Base-by-base conservation (phyloP, 2,329 filamentous ascomycete genomes). In the Paramyrothecium sp. region DNA sequence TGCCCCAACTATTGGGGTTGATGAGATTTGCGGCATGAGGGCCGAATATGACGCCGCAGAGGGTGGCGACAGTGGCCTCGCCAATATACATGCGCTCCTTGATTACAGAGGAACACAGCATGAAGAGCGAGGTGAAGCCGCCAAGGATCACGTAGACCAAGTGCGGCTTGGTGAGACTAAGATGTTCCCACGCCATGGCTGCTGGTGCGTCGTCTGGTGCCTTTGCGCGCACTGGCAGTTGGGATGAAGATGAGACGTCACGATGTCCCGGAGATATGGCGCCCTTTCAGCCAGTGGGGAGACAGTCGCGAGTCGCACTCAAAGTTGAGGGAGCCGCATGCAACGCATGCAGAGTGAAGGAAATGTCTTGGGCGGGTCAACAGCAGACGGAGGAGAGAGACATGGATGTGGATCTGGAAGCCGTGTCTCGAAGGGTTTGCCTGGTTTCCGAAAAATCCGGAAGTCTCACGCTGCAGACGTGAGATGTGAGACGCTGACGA, bases 81-180 rank as follows among this genome's bases (percentile, higher is more conserved):
- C 95, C 95, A 73, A 99, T 99, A 79, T 99, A 99, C 70, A 98
- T 84, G 73, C 91, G 90, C 81, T 99, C 95, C 81, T 99, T 99
- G 78, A 99, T 96, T 70, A 98, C 88, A 56, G 96, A 92, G 59
- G 95, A 99, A 75, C 92, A 97, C 59, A 99, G 82, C 95, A 99
- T 99, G 79, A 99, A 99, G 67, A 99, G 81, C 59, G 90, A 92
- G 65, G 95, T 99, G 79, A 99, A 99, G 73, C 94, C 95, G 69
- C 95, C 95, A 56, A 99, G 81, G 76, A 99, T 97, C 77, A 98
- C 92, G 77, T 99, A 99, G 63, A 96, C 95, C 91, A 98, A 76
- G 81, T 99, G 95, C 68, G 95, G 91, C 81, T 89, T 90, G 77
- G 96, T 97, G 78, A 98, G 88, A 60, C 88, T 87, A 54, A 94